These are phyloP conservation scores for Leptographium flavum DNA, from an alignment of 2,329 filamentous ascomycete species.

Conservation along the genomic window DNA sequence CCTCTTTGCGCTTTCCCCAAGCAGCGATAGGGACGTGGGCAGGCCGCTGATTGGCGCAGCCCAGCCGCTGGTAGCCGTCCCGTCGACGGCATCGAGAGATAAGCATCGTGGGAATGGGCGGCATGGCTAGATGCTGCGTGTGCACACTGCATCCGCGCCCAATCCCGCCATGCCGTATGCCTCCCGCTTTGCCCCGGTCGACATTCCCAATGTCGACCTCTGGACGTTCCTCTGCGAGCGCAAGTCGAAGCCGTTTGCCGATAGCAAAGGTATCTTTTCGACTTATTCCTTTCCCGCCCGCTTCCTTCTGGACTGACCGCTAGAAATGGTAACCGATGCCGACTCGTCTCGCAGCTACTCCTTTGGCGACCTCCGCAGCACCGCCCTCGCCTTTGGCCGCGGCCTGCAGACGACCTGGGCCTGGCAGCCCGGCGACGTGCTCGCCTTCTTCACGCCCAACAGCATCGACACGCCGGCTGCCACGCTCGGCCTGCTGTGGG, in stretches of 20 bases:
- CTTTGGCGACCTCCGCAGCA: conserved; percentile 48
- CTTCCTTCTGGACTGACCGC: neutral
- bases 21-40: too few species aligned
- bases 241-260: conserved; percentile 48
- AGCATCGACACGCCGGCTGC: conserved; percentile 67
- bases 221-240: conserved; percentile 68
- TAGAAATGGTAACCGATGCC: conserved; percentile 67
- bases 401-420: conserved; percentile 61
- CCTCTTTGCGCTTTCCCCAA: too few species aligned
- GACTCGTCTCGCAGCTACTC: conserved; percentile 57
- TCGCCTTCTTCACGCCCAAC: conserved; percentile 75
- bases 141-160: too few species aligned
- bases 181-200: conserved; percentile 48
- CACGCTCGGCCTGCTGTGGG: conserved; percentile 70
- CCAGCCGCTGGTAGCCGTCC: too few species aligned
- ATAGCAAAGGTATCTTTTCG: conserved; percentile 52
- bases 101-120: too few species aligned
- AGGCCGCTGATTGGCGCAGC: too few species aligned
- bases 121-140: too few species aligned
- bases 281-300: neutral
- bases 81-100: too few species aligned
- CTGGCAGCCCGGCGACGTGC: conserved; percentile 72
- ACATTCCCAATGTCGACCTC: conserved; percentile 62
- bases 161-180: conserved; percentile 56
- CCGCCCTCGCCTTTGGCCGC: conserved; percentile 63